Evolutionary conservation across 768 basidiomycete species (phyloP), one percentile per base, ranked within the genome.

Genomic region (Mycena leptocephala): DNA sequence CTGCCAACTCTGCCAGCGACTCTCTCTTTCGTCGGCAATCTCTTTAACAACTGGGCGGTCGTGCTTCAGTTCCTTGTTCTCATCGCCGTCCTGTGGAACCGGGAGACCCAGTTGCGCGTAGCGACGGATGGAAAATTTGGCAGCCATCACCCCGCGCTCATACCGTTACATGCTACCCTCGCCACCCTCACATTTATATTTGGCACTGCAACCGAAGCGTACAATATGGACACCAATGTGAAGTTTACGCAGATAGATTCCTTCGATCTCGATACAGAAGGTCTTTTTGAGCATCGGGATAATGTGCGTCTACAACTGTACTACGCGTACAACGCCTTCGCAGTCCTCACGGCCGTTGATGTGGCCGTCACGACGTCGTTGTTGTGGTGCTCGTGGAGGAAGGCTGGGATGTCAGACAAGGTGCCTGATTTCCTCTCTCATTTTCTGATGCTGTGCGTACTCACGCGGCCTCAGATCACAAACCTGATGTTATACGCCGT

Each of bases 71-170:
- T 79, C 69, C 56, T 79, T 28, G 68, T 63, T 22, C 39, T 76
- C 61, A 46, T 76, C 46, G 43, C 63, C 18, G 59, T 79, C 7
- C 32, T 72, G 0, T 71, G 70, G 72, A 74, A 79, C 26, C 65
- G 78, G 8, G 75, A 79, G 51, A 62, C 43, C 6, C 39, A 41
- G 11, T 37, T 79, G 35, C 66, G 53, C 43, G 26, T 18, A 10
- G 56, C 72, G 2, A 70, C 78, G 48, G 75, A 76, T 16, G 78
- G 78, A 26, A 76, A 76, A 48, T 67, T 32, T n/a, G 72, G 71
- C 18, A 63, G 74, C 3, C 78, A 74, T 26, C 56, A 74, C 28
- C 74, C 65, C 18, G 67, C 39, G n/a, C 66, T 75, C 22, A 71
- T 55, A 18, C 65, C 51, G 2, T 1, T 76, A 28, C 75, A 79